These are phyloP conservation scores for Crithidia thermophila DNA, from an alignment of 208 protist species.

Conservation along the genomic window DNA sequence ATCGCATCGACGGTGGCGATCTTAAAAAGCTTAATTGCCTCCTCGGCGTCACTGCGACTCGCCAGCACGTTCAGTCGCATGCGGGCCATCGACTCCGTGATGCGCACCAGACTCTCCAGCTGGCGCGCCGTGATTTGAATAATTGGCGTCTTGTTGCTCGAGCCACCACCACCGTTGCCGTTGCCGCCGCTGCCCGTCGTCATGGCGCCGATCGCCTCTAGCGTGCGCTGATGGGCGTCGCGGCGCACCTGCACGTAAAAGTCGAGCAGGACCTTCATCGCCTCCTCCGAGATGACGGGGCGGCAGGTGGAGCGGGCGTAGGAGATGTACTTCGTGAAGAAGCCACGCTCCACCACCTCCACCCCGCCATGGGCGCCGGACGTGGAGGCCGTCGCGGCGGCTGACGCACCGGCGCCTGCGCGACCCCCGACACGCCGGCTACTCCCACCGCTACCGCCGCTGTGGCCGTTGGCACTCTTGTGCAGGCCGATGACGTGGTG, in stretches of 20 bases:
- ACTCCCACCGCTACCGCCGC: slow-evolving; percentile 7
- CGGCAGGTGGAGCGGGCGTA: slow-evolving; percentile 91
- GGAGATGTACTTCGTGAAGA: slow-evolving; percentile 96
- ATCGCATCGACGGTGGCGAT: slow-evolving; percentile 95
- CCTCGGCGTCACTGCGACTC: slow-evolving; percentile 90
- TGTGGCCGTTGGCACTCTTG: slow-evolving; percentile 81
- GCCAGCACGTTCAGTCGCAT: slow-evolving; percentile 95
- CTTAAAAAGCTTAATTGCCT: slow-evolving; percentile 97
- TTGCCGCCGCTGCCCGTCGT: slow-evolving; percentile 14
- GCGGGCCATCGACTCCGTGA: slow-evolving; percentile 97
- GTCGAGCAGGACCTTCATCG: slow-evolving; percentile 92
- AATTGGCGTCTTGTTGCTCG: slow-evolving; percentile 60
- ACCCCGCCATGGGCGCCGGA: slow-evolving; percentile 4
- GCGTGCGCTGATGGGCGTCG: slow-evolving; percentile 73
- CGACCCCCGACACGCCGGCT: slow-evolving; percentile 38
- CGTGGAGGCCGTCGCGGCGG: slow-evolving; percentile 32
- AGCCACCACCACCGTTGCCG: slow-evolving; percentile 19
- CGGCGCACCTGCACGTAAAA: slow-evolving; percentile 97
- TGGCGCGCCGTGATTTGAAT: slow-evolving; percentile 97
- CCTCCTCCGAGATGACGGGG: slow-evolving; percentile 93
- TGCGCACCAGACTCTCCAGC: slow-evolving; percentile 96
- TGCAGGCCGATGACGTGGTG: slow-evolving; percentile 97
- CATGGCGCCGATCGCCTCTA: slow-evolving; percentile 47
- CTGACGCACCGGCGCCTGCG: slow-evolving; percentile 47
- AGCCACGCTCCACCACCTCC: slow-evolving; percentile 61